Evolutionary conservation across 257 asterid genomes (phyloP).

Genomic region (Primulina eburnea): DNA sequence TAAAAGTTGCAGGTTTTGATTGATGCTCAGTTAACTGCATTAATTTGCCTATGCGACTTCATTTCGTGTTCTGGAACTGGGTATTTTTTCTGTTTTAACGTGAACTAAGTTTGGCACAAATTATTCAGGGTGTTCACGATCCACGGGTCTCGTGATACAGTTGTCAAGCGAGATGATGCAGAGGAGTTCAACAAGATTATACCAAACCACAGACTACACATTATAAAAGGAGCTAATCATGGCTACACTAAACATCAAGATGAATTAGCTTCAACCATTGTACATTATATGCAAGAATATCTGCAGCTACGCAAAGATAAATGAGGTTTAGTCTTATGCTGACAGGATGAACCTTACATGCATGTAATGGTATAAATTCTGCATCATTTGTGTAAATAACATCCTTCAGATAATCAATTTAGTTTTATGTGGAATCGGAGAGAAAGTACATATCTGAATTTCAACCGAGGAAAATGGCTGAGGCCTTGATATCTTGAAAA

Average conservation of each 20-base stretch:
- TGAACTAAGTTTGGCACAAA: too few relatives aligned
- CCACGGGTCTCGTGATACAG: too few relatives aligned
- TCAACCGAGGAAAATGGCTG: not conserved
- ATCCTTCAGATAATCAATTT: not conserved
- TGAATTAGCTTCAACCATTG: conserved; percentile 39
- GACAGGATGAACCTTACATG: not conserved
- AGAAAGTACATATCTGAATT: too few relatives aligned
- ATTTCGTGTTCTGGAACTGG: too few relatives aligned
- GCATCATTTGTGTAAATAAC: not conserved
- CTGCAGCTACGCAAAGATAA: conserved; percentile 14
- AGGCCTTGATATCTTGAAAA: not conserved
- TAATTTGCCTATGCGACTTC: too few relatives aligned
- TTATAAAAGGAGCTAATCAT: conserved; percentile 63
- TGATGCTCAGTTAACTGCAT: too few relatives aligned
- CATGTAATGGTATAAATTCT: not conserved
- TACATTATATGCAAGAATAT: conserved; percentile 54
- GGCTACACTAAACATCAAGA: conserved; percentile 49
- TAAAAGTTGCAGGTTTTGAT: conserved; percentile 54
- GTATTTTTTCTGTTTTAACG: too few relatives aligned
- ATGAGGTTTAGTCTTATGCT: not conserved
- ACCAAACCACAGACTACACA: conserved; percentile 50
- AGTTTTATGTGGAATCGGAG: not conserved
- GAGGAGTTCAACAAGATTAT: conserved; percentile 55
- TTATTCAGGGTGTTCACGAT: too few relatives aligned
- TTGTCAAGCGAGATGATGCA: conserved; percentile 41